Evolutionary conservation across 208 protist species (phyloP).

Genomic region (Zelonia costaricensis): DNA sequence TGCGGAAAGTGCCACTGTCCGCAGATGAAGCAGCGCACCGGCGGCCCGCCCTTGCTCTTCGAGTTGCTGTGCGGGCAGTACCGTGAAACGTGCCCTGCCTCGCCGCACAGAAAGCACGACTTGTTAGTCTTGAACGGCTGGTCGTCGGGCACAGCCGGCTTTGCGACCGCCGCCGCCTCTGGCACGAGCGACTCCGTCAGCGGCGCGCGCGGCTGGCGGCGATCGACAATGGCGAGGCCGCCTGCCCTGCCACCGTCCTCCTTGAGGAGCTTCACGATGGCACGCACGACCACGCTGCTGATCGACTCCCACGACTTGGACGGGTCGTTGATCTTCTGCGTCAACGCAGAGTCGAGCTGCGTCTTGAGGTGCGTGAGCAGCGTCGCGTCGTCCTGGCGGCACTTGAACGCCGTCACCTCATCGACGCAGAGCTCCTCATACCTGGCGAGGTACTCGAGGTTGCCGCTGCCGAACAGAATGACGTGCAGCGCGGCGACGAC

Average conservation of each 20-base stretch:
- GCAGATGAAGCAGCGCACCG: conserved; percentile 85
- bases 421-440: conserved; percentile 86
- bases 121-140: conserved; percentile 71
- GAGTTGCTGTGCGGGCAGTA: conserved; percentile 67
- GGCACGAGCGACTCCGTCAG: conserved; percentile 41
- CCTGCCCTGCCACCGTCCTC: conserved; percentile 47
- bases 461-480: conserved; percentile 91
- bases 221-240: conserved; percentile 68
- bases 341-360: conserved; percentile 85
- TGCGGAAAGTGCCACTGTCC: conserved; percentile 87
- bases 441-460: conserved; percentile 75
- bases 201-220: conserved; percentile 49
- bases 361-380: conserved; percentile 84
- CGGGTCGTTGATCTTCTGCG: conserved; percentile 87
- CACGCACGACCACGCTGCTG: conserved; percentile 79
- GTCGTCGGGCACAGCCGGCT: conserved; percentile 21
- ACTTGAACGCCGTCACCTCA: conserved; percentile 77
- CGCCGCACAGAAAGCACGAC: conserved; percentile 78
- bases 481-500: conserved; percentile 91
- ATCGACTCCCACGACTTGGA: conserved; percentile 77
- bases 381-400: conserved; percentile 74
- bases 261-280: conserved; percentile 81
- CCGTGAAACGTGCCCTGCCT: conserved; percentile 73
- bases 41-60: conserved; percentile 59
- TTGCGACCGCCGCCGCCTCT: background rate